Conservation (phyloP, 306 rosid species). For the Myrica gale region DNA sequence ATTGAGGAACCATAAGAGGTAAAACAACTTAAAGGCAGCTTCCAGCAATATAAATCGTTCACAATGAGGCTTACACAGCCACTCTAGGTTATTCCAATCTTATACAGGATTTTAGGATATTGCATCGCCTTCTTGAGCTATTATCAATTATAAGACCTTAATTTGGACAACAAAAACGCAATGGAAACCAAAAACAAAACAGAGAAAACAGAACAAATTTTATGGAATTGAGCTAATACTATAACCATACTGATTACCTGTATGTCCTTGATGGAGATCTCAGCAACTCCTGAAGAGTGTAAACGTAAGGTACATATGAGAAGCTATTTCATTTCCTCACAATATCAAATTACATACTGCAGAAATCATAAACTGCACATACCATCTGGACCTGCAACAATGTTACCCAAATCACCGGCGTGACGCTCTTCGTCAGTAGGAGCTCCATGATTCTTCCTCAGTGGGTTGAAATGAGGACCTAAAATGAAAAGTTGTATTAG, state of each 20-base stretch:
- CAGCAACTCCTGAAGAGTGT: slow-evolving; percentile 60
- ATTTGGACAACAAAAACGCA: not conserved
- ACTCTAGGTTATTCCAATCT: not conserved
- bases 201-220: not conserved
- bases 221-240: not conserved
- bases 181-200: not conserved
- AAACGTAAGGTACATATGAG: not conserved
- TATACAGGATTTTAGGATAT: not conserved
- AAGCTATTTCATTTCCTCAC: slow-evolving; percentile 4
- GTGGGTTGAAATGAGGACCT: slow-evolving; percentile 82
- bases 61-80: not conserved
- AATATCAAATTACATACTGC: slow-evolving; percentile 6
- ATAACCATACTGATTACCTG: slow-evolving; percentile 31
- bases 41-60: not conserved
- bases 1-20: slow-evolving; percentile 1
- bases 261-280: slow-evolving; percentile 55
- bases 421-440: slow-evolving; percentile 62
- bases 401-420: slow-evolving; percentile 84
- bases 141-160: not conserved
- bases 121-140: not conserved
- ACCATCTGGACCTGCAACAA: slow-evolving; percentile 69
- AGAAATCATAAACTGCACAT: slow-evolving; percentile 11
- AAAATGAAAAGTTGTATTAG: not conserved
- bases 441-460: slow-evolving; percentile 66
- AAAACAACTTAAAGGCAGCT: not conserved